Base-by-base conservation (phyloP, 805 yeast genomes). In the Pichia nanzhaoensis region DNA sequence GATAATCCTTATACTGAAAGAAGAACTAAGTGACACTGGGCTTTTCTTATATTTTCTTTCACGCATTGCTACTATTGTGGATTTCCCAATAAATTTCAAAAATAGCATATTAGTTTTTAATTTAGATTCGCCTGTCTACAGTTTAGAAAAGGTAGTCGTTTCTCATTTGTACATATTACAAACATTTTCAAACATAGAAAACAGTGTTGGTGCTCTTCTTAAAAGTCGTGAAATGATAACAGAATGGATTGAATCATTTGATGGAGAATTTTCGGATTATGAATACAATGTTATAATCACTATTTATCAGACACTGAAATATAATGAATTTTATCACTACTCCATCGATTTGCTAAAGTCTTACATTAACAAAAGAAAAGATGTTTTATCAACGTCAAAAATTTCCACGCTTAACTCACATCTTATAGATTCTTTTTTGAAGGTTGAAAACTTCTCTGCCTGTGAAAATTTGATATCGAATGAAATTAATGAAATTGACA, bases 231-330 rank as follows among this genome's bases (percentile, higher is more conserved):
- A 32, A 4, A 16, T 20, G 8, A 42, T 46, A 12, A 19, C 21
- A 5, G 28, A 42, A 18, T 50, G 49, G 47, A 34, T 45, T 13
- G 10, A 27, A 5, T 14, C 7, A 5, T 31, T 13, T n/a, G 34
- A 34, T 19, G 16, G 2, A 22, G 6, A 20, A 8, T 44, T 61
- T 18, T 39, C 52, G 6, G 39, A 45, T 0, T 59, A 58, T 48
- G 75, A 71, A 44, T 40, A 51, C 20, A 59, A 59, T 4, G 59
- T 73, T 14, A 38, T 68, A 18, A 37, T 42, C 14, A 48, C 50
- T 18, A 39, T 63, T 0, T 28, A 60, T 3, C 45, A 47, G 5
- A 59, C 54, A 34, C 53, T 71, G 34, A 45, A 49, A 5, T 55
- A 54, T 44, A 53, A 58, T 31, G 43, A 51, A 22, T 35, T 59